A percentile compares a stretch with the other conserved stretches of the same genome.
Conservation (phyloP, 1,284 basidiomycete species). For the Naganishia albida region DNA sequence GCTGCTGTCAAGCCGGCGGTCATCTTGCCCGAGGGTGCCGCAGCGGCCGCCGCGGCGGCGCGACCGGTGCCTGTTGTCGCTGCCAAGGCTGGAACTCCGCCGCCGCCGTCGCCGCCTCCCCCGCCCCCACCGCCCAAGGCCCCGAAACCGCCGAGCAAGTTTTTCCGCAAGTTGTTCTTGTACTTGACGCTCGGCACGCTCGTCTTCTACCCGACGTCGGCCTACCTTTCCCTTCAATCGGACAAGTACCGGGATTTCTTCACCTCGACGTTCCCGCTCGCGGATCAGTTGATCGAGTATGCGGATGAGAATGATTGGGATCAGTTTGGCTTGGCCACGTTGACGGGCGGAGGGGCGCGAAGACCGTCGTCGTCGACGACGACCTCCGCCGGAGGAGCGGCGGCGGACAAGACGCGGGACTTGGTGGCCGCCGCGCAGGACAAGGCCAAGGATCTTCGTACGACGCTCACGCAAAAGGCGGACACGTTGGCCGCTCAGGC, state of each 20-base stretch:
- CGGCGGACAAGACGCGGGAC: constrained; percentile 15
- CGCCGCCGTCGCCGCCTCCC: constrained; percentile 37
- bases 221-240: constrained; percentile 53
- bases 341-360: constrained; percentile 57
- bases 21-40: constrained; percentile 17
- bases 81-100: constrained; percentile 30
- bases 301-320: constrained; percentile 79
- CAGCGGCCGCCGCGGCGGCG: background rate
- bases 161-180: constrained; percentile 52
- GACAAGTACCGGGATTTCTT: constrained; percentile 59
- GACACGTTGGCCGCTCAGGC: constrained; percentile 44
- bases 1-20: constrained; percentile 17
- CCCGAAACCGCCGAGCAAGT: constrained; percentile 31
- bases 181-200: constrained; percentile 52
- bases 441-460: constrained; percentile 60
- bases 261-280: constrained; percentile 59
- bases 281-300: constrained; percentile 72
- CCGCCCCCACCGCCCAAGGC: constrained; percentile 35
- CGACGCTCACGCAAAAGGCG: constrained; percentile 56
- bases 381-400: background rate
- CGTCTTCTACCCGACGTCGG: constrained; percentile 56
- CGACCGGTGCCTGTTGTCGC: background rate
- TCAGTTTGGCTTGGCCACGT: constrained; percentile 57
- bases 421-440: constrained; percentile 43
- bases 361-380: constrained; percentile 35